Base-by-base conservation (phyloP, 2,329 filamentous ascomycete species). In the Macrophomina tecta region DNA sequence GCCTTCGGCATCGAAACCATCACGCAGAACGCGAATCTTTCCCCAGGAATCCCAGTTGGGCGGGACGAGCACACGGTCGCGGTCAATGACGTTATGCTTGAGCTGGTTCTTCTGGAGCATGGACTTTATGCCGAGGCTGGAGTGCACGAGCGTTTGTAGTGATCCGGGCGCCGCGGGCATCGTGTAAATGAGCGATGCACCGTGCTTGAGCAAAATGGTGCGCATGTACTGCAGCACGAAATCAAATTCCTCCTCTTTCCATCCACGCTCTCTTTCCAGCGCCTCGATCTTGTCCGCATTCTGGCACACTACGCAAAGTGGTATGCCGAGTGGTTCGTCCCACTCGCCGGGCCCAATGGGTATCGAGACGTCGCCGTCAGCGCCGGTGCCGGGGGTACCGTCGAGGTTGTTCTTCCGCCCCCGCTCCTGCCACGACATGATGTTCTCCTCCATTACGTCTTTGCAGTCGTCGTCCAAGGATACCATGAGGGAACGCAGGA, bases 41-140 rank as follows among this genome's bases (percentile, higher is more conserved):
- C 93, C 94, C 92, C 93, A 97, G 0, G 94, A 97, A 79, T 99
- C 95, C 95, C 95, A 99, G 77, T 97, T 97, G 16, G 94, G 91
- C 1, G 94, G 94, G 0, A 99, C 91, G 5, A 97, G 85, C 65
- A 99, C 94, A 83, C 96, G 96, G 78, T 97, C 94, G 68, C 94
- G 87, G 80, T 95, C 95, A 71, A 96, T 95, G 68, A 96, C 91
- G 73, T 97, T 97, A 77, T 94, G 76, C 63, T 78, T 75, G 11
- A 81, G 71, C 51, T 77, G 72, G 63, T 78, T 75, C 67, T 79
- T 77, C 68, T 78, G 87, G 18, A 96, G 82, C 23, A 95, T 85
- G 28, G 92, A 96, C 68, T 92, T 92, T 76, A 97, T 94, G 64
- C 91, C 92, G 18, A 97, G 84, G 62, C 91, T 93, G 11, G 93